phyloP scores from a whole-genome alignment of 2,329 filamentous ascomycete species.

The Pseudopithomyces maydicus region DNA sequence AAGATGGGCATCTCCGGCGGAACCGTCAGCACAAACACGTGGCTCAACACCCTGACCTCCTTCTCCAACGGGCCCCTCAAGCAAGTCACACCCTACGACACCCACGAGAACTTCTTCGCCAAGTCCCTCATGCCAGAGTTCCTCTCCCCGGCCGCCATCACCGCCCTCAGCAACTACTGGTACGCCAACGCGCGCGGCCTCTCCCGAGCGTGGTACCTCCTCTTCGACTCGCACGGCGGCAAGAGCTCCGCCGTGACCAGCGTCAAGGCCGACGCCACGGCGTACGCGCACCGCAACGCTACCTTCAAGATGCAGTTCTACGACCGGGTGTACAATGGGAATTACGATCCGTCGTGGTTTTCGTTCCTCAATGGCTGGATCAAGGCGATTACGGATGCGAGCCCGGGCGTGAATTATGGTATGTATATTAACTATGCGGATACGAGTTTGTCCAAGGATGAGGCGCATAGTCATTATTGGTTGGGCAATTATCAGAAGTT shows the following conservation, averaged over 20 bases:
- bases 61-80: conserved; percentile 26
- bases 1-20: conserved; percentile 20
- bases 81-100: conserved; percentile 26
- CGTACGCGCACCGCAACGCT: conserved; percentile 33
- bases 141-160: conserved; percentile 20
- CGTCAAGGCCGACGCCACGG: conserved; percentile 18
- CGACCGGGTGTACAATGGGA: conserved; percentile 19
- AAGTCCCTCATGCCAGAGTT: conserved; percentile 32
- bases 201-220: conserved; percentile 27
- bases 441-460: conserved; percentile 47
- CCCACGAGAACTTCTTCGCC: conserved; percentile 35
- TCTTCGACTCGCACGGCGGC: conserved; percentile 35
- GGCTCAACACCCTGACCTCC: conserved; percentile 27
- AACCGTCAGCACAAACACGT: conserved; percentile 15
- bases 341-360: conserved; percentile 42
- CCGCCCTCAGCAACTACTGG: conserved; percentile 30
- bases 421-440: conserved; percentile 60
- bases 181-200: conserved; percentile 22
- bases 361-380: conserved; percentile 47
- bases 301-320: conserved; percentile 36
- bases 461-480: conserved; percentile 54
- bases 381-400: conserved; percentile 33
- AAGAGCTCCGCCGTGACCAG: conserved; percentile 19
- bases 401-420: conserved; percentile 39
- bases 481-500: conserved; percentile 38